These are phyloP conservation scores for Aspergillus persii DNA, from an alignment of 2,329 filamentous ascomycete species.

Conservation along the genomic window DNA sequence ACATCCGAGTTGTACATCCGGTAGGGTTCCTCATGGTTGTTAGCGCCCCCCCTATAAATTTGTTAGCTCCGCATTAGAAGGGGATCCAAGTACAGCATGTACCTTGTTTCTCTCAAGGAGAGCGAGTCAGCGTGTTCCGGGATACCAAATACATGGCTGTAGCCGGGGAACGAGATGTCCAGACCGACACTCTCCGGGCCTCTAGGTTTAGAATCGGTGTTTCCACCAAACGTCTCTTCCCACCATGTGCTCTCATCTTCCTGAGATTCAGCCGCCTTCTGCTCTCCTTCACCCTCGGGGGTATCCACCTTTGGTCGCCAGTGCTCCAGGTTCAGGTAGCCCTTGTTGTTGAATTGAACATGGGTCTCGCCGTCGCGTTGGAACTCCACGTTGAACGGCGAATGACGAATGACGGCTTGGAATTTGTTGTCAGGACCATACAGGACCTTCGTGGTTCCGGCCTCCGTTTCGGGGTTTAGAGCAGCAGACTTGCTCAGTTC, in stretches of 20 bases:
- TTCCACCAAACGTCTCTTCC: constrained; percentile 94
- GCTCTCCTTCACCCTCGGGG: constrained; percentile 51
- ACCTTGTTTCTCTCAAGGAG: constrained; percentile 83
- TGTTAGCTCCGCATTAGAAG: constrained; percentile 19
- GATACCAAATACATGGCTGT: constrained; percentile 90
- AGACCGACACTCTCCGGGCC: constrained; percentile 89
- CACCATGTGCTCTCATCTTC: constrained; percentile 84
- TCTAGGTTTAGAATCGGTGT: constrained; percentile 91
- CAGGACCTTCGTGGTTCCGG: constrained; percentile 67
- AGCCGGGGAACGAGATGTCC: constrained; percentile 89
- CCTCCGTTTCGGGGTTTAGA: constrained; percentile 62
- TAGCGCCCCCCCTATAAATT: constrained; percentile 65
- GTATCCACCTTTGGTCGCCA: constrained; percentile 84
- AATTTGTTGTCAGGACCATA: constrained; percentile 76
- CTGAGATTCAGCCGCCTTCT: constrained; percentile 20
- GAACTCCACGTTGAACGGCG: constrained; percentile 84
- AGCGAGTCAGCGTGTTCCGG: constrained; percentile 88
- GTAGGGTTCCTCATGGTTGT: constrained; percentile 85
- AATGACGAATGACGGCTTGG: constrained; percentile 78
- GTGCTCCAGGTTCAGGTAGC: constrained; percentile 88
- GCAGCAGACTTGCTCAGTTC: constrained; percentile 69
- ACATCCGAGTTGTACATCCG: constrained; percentile 95
- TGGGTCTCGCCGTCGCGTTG: constrained; percentile 77
- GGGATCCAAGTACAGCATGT: constrained; percentile 9
- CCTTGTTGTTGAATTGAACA: constrained; percentile 85